Percentiles rank a stretch among this genome's conserved stretches.
Evolutionary conservation across 2,329 filamentous ascomycete species (phyloP).

Genomic region (Ophiostoma sp.): DNA sequence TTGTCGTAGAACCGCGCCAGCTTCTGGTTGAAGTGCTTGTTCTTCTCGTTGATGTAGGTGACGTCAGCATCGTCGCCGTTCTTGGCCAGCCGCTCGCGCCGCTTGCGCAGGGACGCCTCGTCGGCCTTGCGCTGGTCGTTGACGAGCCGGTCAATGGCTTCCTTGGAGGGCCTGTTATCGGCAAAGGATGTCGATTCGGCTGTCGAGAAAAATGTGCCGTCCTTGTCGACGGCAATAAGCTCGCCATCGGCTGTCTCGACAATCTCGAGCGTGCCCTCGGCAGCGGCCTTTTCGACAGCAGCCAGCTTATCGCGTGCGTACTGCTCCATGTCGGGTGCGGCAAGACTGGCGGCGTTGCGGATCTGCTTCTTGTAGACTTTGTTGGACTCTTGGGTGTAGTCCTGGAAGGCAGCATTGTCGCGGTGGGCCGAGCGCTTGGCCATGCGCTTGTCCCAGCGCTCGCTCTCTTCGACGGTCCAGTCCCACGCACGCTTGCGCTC

Average conservation of each 20-base stretch:
- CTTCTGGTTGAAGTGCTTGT: slow-evolving; percentile 99
- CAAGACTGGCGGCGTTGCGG: slow-evolving; percentile 51
- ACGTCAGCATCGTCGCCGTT: slow-evolving; percentile 85
- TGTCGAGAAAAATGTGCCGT: slow-evolving; percentile 85
- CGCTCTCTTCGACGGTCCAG: slow-evolving; percentile 92
- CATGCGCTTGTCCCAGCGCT: slow-evolving; percentile 86
- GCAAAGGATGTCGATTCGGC: slow-evolving; percentile 75
- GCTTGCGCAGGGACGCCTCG: slow-evolving; percentile 77
- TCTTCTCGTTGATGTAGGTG: slow-evolving; percentile 99
- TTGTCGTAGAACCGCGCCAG: slow-evolving; percentile 94
- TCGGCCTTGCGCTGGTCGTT: slow-evolving; percentile 83
- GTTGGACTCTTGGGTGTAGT: slow-evolving; percentile 78
- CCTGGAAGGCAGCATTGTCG: slow-evolving; percentile 83
- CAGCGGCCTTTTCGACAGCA: slow-evolving; percentile 77
- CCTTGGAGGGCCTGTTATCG: slow-evolving; percentile 80
- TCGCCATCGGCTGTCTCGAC: slow-evolving; percentile 95
- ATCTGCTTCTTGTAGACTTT: slow-evolving; percentile 95
- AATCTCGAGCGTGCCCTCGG: slow-evolving; percentile 79
- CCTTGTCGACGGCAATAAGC: slow-evolving; percentile 85
- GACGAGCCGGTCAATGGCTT: slow-evolving; percentile 81
- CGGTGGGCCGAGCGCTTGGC: slow-evolving; percentile 76
- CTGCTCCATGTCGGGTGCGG: slow-evolving; percentile 67
- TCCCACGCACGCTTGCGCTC: slow-evolving; percentile 98
- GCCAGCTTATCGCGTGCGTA: slow-evolving; percentile 84
- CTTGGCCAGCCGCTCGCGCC: slow-evolving; percentile 68